Base-by-base conservation (phyloP, 148 eudicot species). In the Gaultheria prostrata region DNA sequence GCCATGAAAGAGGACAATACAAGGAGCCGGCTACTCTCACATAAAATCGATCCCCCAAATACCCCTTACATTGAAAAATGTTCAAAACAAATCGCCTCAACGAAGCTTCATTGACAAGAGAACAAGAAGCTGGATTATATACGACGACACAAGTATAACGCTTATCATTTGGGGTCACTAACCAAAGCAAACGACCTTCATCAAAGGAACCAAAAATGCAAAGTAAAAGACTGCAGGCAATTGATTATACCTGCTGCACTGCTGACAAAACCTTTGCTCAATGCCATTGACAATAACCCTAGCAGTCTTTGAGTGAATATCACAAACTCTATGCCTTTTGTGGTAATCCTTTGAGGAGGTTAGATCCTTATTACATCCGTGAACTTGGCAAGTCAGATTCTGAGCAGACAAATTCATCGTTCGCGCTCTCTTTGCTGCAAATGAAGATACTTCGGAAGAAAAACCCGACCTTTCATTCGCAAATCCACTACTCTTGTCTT, bases 191-290 rank as follows among this genome's bases (percentile, higher is more conserved):
- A 28, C 28, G 72, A 67, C 56, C 43, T 39, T 4, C 43, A 39
- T 39, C 43, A 39, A 39, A 39, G 43, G 43, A 39, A 39, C 43
- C 3, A 39, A 39, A 39, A 39, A 39, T 1, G 43, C 20, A 67
- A 30, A 65, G 1, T 65, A 33, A 65, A 26, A 67, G 72, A 67
- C 56, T 5, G 35, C 21, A 78, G n/a, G 84, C 35, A 76, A 65
- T 78, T 85, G 79, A 79, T 87, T 26, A 86, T 59, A 97, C 99
- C 99, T 94, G 95, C 99, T 97, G 86, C 99, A 97, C 83, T 97
- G 98, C 92, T 97, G 99, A 86, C 99, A 97, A 89, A 97, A 97
- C 81, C 99, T 93, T 65, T 94, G 95, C 80, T 92, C 93, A 51
- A 92, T 86, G 49, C 97, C 95, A 83, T 92, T 97, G 35, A 97